These are phyloP conservation scores for Ceratocystiopsis minuta DNA, from an alignment of 2,329 filamentous ascomycete species.

Conservation along the genomic window DNA sequence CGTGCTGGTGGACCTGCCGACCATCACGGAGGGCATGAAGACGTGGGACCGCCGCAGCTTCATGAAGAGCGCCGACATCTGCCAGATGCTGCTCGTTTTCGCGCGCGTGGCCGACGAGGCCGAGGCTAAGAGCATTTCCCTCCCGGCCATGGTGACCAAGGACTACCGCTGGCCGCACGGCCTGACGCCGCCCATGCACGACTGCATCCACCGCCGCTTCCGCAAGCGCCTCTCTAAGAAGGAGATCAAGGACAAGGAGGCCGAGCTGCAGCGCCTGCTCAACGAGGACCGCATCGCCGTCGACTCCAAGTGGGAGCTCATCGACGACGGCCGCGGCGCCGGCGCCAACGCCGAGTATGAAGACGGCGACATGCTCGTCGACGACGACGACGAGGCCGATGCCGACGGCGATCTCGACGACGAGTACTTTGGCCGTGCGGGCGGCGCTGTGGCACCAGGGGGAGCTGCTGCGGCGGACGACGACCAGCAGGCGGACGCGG, in stretches of 20 bases:
- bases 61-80: constrained; percentile 78
- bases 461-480: constrained; percentile 7
- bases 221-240: constrained; percentile 66
- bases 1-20: constrained; percentile 66
- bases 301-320: constrained; percentile 44
- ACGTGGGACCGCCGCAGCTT: constrained; percentile 78
- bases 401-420: constrained; percentile 40
- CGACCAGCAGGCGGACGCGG: not conserved
- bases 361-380: constrained; percentile 33
- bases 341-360: constrained; percentile 37
- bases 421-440: constrained; percentile 20
- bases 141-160: constrained; percentile 53
- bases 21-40: constrained; percentile 81
- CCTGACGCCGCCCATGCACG: constrained; percentile 74
- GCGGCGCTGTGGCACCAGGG: no score
- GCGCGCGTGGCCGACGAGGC: constrained; percentile 46
- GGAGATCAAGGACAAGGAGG: constrained; percentile 71
- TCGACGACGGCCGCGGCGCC: constrained; percentile 28
- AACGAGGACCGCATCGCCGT: constrained; percentile 46
- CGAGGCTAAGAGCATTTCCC: constrained; percentile 46
- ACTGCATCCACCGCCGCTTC: constrained; percentile 66
- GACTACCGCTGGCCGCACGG: constrained; percentile 68
- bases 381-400: constrained; percentile 28
- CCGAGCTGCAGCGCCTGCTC: constrained; percentile 57
- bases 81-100: constrained; percentile 73